Percentiles rank a stretch among this genome's conserved stretches.
Evolutionary conservation across 2,329 filamentous ascomycete genomes (phyloP).

Genomic region (Calonectria pteridis): DNA sequence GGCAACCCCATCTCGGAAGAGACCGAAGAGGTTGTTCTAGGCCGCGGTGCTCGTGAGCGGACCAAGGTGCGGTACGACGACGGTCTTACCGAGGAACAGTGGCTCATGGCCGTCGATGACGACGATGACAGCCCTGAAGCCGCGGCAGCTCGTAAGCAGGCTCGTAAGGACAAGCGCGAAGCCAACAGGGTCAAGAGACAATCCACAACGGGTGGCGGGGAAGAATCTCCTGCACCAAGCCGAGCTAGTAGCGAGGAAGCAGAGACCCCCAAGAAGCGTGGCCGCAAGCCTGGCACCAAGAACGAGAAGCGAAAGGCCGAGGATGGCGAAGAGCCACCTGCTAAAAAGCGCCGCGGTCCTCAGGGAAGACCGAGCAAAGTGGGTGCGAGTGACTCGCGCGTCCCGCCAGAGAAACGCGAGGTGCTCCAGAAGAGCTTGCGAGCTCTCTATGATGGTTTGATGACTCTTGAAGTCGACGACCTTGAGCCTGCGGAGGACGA

Average conservation of each 20-base stretch:
- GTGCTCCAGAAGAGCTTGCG: conserved; percentile 85
- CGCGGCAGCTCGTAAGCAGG: conserved; percentile 90
- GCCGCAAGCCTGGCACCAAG: conserved; percentile 81
- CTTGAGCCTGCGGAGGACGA: conserved; percentile 69
- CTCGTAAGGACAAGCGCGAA: conserved; percentile 83
- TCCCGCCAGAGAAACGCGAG: conserved; percentile 78
- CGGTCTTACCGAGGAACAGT: conserved; percentile 97
- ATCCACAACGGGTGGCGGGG: conserved; percentile 46
- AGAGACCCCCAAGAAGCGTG: conserved; percentile 83
- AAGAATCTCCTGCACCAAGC: conserved; percentile 83
- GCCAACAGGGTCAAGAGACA: conserved; percentile 78
- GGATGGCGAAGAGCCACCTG: conserved; percentile 79
- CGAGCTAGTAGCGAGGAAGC: conserved; percentile 86
- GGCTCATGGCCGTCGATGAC: conserved; percentile 97
- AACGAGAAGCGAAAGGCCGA: conserved; percentile 91
- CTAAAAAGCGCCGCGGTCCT: conserved; percentile 82
- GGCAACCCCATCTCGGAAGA: conserved; percentile 86
- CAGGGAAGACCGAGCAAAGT: conserved; percentile 76
- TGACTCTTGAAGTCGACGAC: conserved; percentile 86
- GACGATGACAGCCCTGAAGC: conserved; percentile 95
- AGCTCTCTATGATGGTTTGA: conserved; percentile 81
- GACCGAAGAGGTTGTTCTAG: conserved; percentile 78
- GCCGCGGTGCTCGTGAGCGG: conserved; percentile 93
- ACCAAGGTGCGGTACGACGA: conserved; percentile 97
- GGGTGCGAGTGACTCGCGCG: conserved; percentile 56